phyloP scores from a whole-genome alignment of 164 flowering plant species.

The Kingdonia uniflora region DNA sequence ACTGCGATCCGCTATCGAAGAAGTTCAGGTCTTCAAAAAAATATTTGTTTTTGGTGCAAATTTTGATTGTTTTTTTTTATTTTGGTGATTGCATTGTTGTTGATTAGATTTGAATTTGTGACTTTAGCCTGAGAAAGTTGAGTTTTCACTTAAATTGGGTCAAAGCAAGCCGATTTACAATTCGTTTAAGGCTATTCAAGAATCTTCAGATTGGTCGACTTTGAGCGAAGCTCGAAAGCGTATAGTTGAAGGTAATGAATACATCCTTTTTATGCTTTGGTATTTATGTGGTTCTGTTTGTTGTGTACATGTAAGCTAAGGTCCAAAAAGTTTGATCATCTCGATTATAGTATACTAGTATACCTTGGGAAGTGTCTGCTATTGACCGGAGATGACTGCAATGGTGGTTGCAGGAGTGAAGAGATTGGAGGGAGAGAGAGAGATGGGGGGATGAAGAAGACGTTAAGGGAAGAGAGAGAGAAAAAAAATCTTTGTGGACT shows the following conservation, averaged over 20 bases:
- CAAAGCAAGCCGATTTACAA: conserved; percentile 90
- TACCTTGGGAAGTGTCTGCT: too few relatives aligned
- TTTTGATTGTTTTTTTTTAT: neutral
- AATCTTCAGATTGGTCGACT: conserved; percentile 61
- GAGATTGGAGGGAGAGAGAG: too few relatives aligned
- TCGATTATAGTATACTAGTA: too few relatives aligned
- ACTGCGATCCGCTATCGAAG: conserved; percentile 88
- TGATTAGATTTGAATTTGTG: neutral
- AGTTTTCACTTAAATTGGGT: conserved; percentile 68
- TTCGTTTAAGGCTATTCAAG: conserved; percentile 78
- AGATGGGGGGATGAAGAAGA: too few relatives aligned
- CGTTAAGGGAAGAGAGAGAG: too few relatives aligned
- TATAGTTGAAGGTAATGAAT: conserved; percentile 76
- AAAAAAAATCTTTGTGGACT: too few relatives aligned
- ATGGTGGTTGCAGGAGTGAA: too few relatives aligned
- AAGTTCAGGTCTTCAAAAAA: conserved; percentile 59
- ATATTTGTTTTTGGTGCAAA: neutral
- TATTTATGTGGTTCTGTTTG: too few relatives aligned
- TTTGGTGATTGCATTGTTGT: neutral
- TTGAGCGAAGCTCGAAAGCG: conserved; percentile 75
- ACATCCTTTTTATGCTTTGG: too few relatives aligned
- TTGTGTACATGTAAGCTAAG: too few relatives aligned
- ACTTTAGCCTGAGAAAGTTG: conserved; percentile 85
- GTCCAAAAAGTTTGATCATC: too few relatives aligned
- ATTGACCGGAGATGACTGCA: too few relatives aligned